Conservation (phyloP, 768 basidiomycete genomes). For the Arthromyces matolae region DNA sequence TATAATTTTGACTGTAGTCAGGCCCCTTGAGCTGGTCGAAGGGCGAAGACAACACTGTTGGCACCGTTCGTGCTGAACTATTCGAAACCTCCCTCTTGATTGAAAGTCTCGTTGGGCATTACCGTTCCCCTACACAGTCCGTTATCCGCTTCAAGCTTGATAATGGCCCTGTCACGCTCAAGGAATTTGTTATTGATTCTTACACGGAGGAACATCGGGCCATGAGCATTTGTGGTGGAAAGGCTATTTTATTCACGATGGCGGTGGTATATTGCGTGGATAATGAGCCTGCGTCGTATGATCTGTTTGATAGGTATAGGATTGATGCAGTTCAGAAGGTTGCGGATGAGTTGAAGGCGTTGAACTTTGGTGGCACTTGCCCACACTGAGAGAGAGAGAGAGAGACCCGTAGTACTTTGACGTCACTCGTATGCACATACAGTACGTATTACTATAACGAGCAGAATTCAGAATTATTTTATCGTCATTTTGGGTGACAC, state of each 20-base stretch:
- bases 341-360: conserved; percentile 1
- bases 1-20: no score
- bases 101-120: conserved; percentile 4
- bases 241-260: conserved; percentile 1
- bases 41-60: conserved; percentile 6
- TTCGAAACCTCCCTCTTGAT: neutral
- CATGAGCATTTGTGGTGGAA: no score
- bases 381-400: neutral
- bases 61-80: neutral
- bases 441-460: neutral
- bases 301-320: neutral
- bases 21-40: no score
- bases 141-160: neutral
- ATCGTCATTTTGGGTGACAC: no score
- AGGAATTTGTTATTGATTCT: neutral
- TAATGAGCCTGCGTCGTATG: neutral
- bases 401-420: no score
- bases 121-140: neutral
- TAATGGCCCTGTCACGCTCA: neutral
- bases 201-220: neutral
- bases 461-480: no score
- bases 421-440: neutral
- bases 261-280: conserved; percentile 3
- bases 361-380: conserved; percentile 7
- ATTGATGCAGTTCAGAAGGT: neutral